Evolutionary conservation across 1,139 yeast species (phyloP).

Genomic region (Suhomyces maxii): DNA sequence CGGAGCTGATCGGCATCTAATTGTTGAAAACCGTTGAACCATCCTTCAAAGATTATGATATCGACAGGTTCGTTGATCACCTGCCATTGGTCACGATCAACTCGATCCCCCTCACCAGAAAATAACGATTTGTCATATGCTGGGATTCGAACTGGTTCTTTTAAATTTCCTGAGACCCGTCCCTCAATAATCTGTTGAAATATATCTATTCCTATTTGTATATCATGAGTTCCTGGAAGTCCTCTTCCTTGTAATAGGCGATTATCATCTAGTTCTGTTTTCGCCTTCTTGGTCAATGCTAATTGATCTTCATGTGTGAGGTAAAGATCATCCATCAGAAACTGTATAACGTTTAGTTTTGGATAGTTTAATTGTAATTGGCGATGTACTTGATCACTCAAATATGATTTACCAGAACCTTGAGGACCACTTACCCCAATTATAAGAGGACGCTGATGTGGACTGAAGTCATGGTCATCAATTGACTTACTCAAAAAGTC

Average conservation of each 20-base stretch:
- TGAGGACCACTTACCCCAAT: slow-evolving; percentile 86
- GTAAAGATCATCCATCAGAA: slow-evolving; percentile 88
- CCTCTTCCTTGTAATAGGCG: slow-evolving; percentile 75
- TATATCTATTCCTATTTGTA: slow-evolving; percentile 37
- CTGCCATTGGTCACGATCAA: slow-evolving; percentile 38
- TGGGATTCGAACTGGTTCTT: slow-evolving; percentile 51
- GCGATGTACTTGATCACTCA: slow-evolving; percentile 47
- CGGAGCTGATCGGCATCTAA: slow-evolving; percentile 23
- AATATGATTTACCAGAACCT: slow-evolving; percentile 86
- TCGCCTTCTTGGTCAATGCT: slow-evolving; percentile 36
- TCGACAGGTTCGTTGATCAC: slow-evolving; percentile 45
- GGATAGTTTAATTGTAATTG: slow-evolving; percentile 39
- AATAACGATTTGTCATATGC: slow-evolving; percentile 75
- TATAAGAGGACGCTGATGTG: slow-evolving; percentile 45
- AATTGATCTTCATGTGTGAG: slow-evolving; percentile 62
- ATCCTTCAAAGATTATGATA: slow-evolving; percentile 82
- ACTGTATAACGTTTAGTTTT: slow-evolving; percentile 46
- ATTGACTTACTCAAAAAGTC: slow-evolving; percentile 23
- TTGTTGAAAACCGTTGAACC: slow-evolving; percentile 83
- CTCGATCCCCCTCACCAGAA: slow-evolving; percentile 79
- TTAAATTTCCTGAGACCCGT: slow-evolving; percentile 4
- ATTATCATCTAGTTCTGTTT: slow-evolving; percentile 36
- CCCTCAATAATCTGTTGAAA: slow-evolving; percentile 17
- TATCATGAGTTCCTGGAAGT: slow-evolving; percentile 91
- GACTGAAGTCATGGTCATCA: slow-evolving; percentile 16